Conservation (phyloP, 148 eudicot genomes). For the Arctostaphylos glauca region DNA sequence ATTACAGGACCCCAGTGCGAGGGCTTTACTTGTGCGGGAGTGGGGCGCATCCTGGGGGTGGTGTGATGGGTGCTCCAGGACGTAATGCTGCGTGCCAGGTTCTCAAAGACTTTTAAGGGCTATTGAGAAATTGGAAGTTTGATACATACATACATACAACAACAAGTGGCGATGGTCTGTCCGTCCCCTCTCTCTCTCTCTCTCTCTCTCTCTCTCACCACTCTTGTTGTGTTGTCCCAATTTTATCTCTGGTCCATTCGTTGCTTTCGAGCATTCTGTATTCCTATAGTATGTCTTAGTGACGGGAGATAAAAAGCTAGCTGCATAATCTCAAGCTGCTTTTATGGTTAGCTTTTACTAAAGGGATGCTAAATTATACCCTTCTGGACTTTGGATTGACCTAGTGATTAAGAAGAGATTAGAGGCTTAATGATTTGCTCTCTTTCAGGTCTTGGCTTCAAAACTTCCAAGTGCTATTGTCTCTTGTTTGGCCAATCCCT, state of each 20-base stretch:
- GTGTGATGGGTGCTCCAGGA: constrained; percentile 98
- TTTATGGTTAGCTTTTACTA: too few relatives aligned
- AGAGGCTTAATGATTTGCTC: too few relatives aligned
- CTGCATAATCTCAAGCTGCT: not conserved
- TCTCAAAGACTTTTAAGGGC: constrained; percentile 48
- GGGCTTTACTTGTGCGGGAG: constrained; percentile 93
- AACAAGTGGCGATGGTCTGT: not conserved
- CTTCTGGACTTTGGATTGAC: too few relatives aligned
- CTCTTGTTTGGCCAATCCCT: too few relatives aligned
- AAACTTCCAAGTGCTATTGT: too few relatives aligned
- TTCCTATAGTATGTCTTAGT: not conserved
- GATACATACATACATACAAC: not conserved
- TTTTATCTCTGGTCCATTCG: not conserved
- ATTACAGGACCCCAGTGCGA: constrained; percentile 68
- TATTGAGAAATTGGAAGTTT: not conserved
- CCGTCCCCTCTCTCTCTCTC: not conserved
- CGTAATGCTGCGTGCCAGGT: constrained; percentile 87
- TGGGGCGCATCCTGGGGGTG: constrained; percentile 97
- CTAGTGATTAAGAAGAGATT: too few relatives aligned
- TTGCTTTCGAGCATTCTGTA: not conserved
- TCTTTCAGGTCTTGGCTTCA: too few relatives aligned
- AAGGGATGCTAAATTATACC: too few relatives aligned
- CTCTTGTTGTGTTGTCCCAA: not conserved
- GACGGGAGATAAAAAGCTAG: not conserved
- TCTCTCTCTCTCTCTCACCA: not conserved